These are phyloP conservation scores for Lentinula lateritia DNA, from an alignment of 768 basidiomycete species.

Conservation along the genomic window DNA sequence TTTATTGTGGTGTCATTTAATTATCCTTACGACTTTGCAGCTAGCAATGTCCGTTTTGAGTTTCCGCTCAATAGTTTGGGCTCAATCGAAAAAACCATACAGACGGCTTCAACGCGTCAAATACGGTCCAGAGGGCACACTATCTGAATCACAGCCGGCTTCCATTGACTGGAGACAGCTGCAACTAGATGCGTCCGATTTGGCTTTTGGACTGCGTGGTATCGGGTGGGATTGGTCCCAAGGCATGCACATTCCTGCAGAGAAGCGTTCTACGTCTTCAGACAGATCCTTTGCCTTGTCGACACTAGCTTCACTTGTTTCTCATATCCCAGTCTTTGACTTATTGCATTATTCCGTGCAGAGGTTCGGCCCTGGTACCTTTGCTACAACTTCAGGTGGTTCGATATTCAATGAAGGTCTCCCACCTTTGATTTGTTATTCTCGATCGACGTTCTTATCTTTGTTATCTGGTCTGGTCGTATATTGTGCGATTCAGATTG, in stretches of 20 bases:
- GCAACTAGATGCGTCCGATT: slow-evolving; percentile 40
- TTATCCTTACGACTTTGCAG: slow-evolving; percentile 19
- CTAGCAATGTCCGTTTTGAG: slow-evolving; percentile 28
- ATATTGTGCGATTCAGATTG: slow-evolving; percentile 37
- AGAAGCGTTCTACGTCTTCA: slow-evolving; percentile 34
- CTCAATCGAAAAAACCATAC: slow-evolving; percentile 25
- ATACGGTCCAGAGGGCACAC: slow-evolving; percentile 14
- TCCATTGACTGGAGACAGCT: slow-evolving; percentile 2
- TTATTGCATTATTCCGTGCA: slow-evolving; percentile 40
- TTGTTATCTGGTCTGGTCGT: slow-evolving; percentile 36
- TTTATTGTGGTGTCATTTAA: background rate
- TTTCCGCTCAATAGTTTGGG: slow-evolving; percentile 38
- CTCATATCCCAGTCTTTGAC: slow-evolving; percentile 37
- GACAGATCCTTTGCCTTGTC: slow-evolving; percentile 28
- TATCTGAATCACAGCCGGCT: background rate
- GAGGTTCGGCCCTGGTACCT: slow-evolving; percentile 35
- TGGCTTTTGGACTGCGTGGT: slow-evolving; percentile 48
- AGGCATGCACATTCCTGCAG: slow-evolving; percentile 33
- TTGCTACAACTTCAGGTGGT: slow-evolving; percentile 29
- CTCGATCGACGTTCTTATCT: slow-evolving; percentile 40
- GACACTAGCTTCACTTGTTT: slow-evolving; percentile 26
- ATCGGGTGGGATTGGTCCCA: slow-evolving; percentile 57
- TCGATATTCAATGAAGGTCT: slow-evolving; percentile 37
- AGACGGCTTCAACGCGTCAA: background rate
- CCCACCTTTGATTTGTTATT: slow-evolving; percentile 27